A percentile compares a stretch with the other conserved stretches of the same genome.
Conservation (phyloP, 2,329 filamentous ascomycete genomes). For the Capronia americana region DNA sequence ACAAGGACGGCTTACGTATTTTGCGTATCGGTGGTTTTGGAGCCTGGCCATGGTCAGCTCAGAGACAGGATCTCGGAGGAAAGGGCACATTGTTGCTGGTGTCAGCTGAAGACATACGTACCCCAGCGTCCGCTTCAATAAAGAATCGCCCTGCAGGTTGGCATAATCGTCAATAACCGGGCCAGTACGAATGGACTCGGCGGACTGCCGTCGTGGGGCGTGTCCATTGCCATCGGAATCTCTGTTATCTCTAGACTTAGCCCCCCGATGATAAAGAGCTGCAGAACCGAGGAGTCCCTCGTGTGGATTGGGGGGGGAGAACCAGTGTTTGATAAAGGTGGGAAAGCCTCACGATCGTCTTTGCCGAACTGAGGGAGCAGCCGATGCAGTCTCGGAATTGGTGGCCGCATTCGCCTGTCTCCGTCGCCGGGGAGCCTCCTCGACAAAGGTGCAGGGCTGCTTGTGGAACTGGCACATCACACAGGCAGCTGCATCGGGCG, state of each 20-base stretch:
- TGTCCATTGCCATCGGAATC: constrained; percentile 35
- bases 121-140: constrained; percentile 39
- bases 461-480: constrained; percentile 39
- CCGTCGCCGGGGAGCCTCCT: constrained; percentile 37
- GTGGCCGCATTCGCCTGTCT: constrained; percentile 26
- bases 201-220: constrained; percentile 35
- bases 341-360: constrained; percentile 36
- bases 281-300: background rate
- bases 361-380: constrained; percentile 31
- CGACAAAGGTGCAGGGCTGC: constrained; percentile 39
- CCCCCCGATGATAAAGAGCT: constrained; percentile 32
- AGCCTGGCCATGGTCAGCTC: constrained; percentile 39
- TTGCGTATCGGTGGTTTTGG: constrained; percentile 40
- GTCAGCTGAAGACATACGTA: constrained; percentile 25
- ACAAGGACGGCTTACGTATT: constrained; percentile 22
- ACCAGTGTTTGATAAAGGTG: constrained; percentile 24
- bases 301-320: constrained; percentile 1
- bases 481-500: constrained; percentile 29
- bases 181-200: constrained; percentile 32
- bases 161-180: constrained; percentile 36
- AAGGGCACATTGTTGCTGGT: constrained; percentile 9
- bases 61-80: background rate
- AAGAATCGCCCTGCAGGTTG: constrained; percentile 35
- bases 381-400: constrained; percentile 25
- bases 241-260: constrained; percentile 37